Evolutionary conservation across 1,139 yeast genomes (phyloP).

Genomic region (Suhomyces bolitotheri): DNA sequence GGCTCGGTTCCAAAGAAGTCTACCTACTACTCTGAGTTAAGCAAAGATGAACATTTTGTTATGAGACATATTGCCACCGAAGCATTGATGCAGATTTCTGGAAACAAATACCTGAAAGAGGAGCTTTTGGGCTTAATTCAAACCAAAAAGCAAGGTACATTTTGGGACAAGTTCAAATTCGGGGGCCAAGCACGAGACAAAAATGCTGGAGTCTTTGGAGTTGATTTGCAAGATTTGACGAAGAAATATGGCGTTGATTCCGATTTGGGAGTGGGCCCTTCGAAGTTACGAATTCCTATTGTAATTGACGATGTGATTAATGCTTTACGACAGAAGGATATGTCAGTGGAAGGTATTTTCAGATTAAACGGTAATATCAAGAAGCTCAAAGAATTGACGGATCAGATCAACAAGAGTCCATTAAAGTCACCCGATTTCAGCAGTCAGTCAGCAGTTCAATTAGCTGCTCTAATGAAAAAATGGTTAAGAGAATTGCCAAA

Average conservation of each 20-base stretch:
- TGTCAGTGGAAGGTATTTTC: constrained; percentile 96
- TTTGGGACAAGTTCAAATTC: constrained; percentile 73
- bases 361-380: constrained; percentile 95
- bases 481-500: constrained; percentile 91
- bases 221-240: constrained; percentile 69
- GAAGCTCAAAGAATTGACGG: constrained; percentile 72
- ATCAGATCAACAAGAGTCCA: constrained; percentile 73
- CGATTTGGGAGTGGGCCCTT: constrained; percentile 83
- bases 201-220: constrained; percentile 65
- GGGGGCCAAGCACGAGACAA: constrained; percentile 36
- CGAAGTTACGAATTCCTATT: constrained; percentile 77
- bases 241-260: constrained; percentile 83
- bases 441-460: constrained; percentile 83
- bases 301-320: constrained; percentile 82
- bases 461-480: constrained; percentile 91
- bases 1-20: constrained; percentile 17
- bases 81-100: constrained; percentile 49
- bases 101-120: constrained; percentile 42
- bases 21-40: constrained; percentile 72
- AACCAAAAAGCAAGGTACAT: constrained; percentile 54
- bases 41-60: constrained; percentile 58
- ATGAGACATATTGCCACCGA: constrained; percentile 70
- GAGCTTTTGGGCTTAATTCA: constrained; percentile 59
- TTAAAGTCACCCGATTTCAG: constrained; percentile 70
- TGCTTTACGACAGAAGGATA: constrained; percentile 86